Percentiles rank a stretch among this genome's conserved stretches.
Conservation (phyloP, 108 stramenopile genomes). For the Schizochytrium sp. region DNA sequence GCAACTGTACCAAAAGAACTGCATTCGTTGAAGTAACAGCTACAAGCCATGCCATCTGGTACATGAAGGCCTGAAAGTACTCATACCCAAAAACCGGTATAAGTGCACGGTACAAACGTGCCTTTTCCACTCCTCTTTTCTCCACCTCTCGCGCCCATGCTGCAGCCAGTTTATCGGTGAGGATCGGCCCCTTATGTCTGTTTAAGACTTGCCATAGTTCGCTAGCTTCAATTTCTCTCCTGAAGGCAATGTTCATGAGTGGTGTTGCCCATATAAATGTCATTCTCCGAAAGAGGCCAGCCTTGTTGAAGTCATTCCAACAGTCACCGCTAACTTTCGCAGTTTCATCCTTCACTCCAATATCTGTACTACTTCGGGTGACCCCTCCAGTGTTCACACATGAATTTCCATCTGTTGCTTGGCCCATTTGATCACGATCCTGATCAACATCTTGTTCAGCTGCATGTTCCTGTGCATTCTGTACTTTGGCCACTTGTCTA, state of each 20-base stretch:
- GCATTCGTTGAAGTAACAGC: neutral
- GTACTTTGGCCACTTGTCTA: no score
- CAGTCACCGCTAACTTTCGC: neutral
- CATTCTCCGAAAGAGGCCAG: constrained; percentile 1
- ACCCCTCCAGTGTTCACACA: neutral
- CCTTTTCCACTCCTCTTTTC: neutral
- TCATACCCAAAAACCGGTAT: constrained; percentile 4
- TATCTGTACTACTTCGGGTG: neutral
- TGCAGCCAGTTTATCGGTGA: neutral
- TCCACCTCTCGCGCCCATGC: neutral
- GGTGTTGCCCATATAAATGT: constrained; percentile 3
- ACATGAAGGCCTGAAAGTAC: constrained; percentile 53
- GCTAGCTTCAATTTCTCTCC: constrained; percentile 27
- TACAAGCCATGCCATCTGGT: constrained; percentile 46
- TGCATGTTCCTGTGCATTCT: no score
- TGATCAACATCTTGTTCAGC: no score
- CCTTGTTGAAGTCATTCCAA: constrained; percentile 35
- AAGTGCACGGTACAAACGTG: neutral
- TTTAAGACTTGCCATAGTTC: constrained; percentile 37
- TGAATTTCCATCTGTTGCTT: constrained; percentile 5
- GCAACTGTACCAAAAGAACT: constrained; percentile 36
- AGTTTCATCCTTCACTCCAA: neutral
- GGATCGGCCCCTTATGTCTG: neutral
- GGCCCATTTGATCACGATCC: neutral
- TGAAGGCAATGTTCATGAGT: constrained; percentile 3